Evolutionary conservation across 768 basidiomycete genomes (phyloP).

Genomic region (Collybia mongolica): DNA sequence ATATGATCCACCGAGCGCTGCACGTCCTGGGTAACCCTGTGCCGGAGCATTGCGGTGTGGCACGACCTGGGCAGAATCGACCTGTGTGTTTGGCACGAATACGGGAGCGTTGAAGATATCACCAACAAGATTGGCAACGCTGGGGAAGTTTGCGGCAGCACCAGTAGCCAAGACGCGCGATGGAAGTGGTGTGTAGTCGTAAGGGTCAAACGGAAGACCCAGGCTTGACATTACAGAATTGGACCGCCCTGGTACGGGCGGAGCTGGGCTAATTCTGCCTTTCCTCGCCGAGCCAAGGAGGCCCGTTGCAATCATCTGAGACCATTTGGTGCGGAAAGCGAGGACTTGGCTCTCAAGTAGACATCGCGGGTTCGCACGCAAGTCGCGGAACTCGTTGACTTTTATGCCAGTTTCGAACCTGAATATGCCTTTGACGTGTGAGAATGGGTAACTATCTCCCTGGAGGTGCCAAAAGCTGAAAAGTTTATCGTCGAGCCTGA

Average conservation of each 20-base stretch:
- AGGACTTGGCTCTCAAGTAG: slow-evolving; percentile 81
- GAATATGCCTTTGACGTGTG: slow-evolving; percentile 82
- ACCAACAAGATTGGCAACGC: slow-evolving; percentile 74
- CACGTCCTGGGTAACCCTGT: slow-evolving; percentile 64
- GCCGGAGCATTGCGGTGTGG: slow-evolving; percentile 77
- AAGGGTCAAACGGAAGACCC: slow-evolving; percentile 77
- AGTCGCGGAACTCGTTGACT: slow-evolving; percentile 85
- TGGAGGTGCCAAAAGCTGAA: slow-evolving; percentile 90
- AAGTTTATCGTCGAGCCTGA: slow-evolving; percentile 86
- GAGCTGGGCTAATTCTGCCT: slow-evolving; percentile 30
- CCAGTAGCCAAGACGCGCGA: slow-evolving; percentile 69
- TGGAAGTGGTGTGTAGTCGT: slow-evolving; percentile 67
- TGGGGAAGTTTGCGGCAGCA: slow-evolving; percentile 82
- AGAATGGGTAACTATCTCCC: slow-evolving; percentile 70
- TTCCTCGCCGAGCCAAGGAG: slow-evolving; percentile 52
- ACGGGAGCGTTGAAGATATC: slow-evolving; percentile 85
- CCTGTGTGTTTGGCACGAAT: slow-evolving; percentile 69
- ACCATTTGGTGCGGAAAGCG: slow-evolving; percentile 81
- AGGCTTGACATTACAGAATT: slow-evolving; percentile 39
- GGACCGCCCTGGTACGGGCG: slow-evolving; percentile 28
- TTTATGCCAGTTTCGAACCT: slow-evolving; percentile 88
- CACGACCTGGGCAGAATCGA: slow-evolving; percentile 72
- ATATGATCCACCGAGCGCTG: slow-evolving; percentile 73
- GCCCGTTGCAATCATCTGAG: slow-evolving; percentile 67
- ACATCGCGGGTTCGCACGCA: slow-evolving; percentile 86